These are phyloP conservation scores for Penicillium sp. DNA, from an alignment of 2,329 filamentous ascomycete genomes.

Conservation along the genomic window DNA sequence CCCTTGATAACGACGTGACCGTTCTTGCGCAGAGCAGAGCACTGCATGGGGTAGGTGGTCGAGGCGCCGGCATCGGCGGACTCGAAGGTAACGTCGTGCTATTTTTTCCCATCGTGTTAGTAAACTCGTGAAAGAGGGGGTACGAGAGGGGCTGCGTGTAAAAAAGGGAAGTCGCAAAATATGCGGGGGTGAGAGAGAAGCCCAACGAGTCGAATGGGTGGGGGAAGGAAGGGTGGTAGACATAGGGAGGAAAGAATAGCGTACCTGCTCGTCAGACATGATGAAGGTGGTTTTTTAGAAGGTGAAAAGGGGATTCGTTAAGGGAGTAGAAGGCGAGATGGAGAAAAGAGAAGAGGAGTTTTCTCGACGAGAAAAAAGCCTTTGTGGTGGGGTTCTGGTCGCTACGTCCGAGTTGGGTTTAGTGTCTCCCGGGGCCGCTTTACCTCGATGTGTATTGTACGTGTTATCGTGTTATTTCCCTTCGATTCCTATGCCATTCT, in stretches of 20 bases:
- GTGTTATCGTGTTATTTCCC: background rate
- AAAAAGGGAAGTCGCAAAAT: slow-evolving; percentile 21
- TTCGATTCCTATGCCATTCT: background rate
- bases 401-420: slow-evolving; percentile 25
- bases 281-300: slow-evolving; percentile 39
- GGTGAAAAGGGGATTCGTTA: slow-evolving; percentile 20
- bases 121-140: background rate
- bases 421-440: slow-evolving; percentile 19
- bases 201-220: slow-evolving; percentile 24
- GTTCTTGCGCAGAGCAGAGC: slow-evolving; percentile 99
- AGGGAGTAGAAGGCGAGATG: slow-evolving; percentile 25
- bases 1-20: slow-evolving; percentile 97
- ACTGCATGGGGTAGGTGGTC: slow-evolving; percentile 94
- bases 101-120: slow-evolving; percentile 42
- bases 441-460: slow-evolving; percentile 1
- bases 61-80: slow-evolving; percentile 95
- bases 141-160: slow-evolving; percentile 8
- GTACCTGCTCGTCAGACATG: slow-evolving; percentile 62
- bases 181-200: slow-evolving; percentile 27
- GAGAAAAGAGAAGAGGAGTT: slow-evolving; percentile 26
- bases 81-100: slow-evolving; percentile 72
- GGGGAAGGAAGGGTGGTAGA: slow-evolving; percentile 17
- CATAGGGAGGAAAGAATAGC: slow-evolving; percentile 27
- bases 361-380: slow-evolving; percentile 24
- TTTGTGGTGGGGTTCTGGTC: slow-evolving; percentile 34